A percentile compares a stretch with the other conserved stretches of the same genome.
phyloP scores from a whole-genome alignment of 495 filamentous ascomycete genomes.

The Penicillium daleae region DNA sequence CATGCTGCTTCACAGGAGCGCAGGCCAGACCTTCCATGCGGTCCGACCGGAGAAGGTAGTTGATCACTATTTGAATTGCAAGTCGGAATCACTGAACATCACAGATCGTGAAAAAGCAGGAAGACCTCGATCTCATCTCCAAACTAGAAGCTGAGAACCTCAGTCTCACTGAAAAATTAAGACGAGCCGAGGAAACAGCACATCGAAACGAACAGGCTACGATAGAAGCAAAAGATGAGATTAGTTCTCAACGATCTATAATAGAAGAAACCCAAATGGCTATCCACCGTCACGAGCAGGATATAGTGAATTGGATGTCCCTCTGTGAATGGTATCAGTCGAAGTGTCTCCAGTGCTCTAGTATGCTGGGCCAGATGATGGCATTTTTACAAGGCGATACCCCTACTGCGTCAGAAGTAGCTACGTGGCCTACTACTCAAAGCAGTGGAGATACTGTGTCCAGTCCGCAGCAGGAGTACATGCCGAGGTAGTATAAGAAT shows the following conservation, averaged over 20 bases:
- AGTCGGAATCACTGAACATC: background rate
- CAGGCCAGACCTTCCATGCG: background rate
- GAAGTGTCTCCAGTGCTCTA: background rate
- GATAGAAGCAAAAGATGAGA: background rate
- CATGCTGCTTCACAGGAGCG: background rate
- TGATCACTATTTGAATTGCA: background rate
- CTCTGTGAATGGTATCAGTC: background rate
- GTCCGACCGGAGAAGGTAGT: background rate
- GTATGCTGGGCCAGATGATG: background rate
- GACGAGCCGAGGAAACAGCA: background rate
- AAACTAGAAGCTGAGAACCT: background rate
- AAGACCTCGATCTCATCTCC: background rate
- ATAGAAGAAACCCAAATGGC: background rate
- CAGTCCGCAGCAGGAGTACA: background rate
- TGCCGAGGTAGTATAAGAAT: background rate
- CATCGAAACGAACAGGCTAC: background rate
- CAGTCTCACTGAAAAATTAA: background rate
- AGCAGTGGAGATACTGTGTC: background rate
- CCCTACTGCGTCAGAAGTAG: background rate
- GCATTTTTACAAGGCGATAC: background rate
- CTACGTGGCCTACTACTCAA: background rate
- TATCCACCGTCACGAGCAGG: background rate
- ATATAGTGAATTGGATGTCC: background rate
- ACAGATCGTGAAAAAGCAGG: background rate
- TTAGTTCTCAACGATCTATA: background rate